phyloP scores from a whole-genome alignment of 108 stramenopile genomes.

The Pinguiococcus pyrenoidosus region DNA sequence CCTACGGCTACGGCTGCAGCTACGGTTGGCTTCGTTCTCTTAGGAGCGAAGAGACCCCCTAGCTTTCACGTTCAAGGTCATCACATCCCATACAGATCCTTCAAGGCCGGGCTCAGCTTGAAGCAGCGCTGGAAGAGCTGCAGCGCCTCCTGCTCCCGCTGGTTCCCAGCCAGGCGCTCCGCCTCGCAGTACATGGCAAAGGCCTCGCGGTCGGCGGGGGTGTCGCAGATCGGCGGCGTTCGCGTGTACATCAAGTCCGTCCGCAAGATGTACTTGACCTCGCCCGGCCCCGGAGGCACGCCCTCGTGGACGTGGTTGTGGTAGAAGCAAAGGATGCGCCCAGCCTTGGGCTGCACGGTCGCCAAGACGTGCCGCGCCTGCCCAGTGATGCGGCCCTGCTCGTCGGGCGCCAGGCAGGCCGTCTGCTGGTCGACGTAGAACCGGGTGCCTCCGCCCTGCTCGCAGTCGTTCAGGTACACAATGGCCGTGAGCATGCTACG shows the following conservation, averaged over 20 bases:
- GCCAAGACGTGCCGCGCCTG: not conserved
- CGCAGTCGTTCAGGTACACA: slow-evolving; percentile 8
- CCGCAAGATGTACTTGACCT: slow-evolving; percentile 15
- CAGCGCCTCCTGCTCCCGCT: slow-evolving; percentile 3
- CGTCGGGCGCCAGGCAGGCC: slow-evolving; percentile 2
- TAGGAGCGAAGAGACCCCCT: too few species aligned
- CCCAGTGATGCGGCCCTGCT: slow-evolving; percentile 1
- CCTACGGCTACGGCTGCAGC: too few species aligned
- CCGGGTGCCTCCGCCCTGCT: slow-evolving; percentile 12
- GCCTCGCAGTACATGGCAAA: slow-evolving; percentile 14
- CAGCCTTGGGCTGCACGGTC: slow-evolving; percentile 9
- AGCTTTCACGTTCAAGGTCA: too few species aligned
- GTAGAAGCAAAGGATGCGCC: slow-evolving; percentile 14
- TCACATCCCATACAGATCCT: not conserved
- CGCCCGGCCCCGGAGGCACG: not conserved
- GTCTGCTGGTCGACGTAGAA: slow-evolving; percentile 9
- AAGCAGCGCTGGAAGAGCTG: slow-evolving; percentile 6
- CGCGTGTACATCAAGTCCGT: slow-evolving; percentile 18
- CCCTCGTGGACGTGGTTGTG: slow-evolving; percentile 21
- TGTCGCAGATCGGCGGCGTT: slow-evolving; percentile 9
- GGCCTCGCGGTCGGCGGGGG: slow-evolving; percentile 3
- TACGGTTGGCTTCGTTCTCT: too few species aligned
- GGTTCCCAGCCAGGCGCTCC: slow-evolving; percentile 2
- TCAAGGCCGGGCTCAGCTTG: slow-evolving; percentile 15
- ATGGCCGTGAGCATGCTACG: slow-evolving; percentile 15